Conservation (phyloP, 495 filamentous ascomycete species). For the Neurospora discreta region DNA sequence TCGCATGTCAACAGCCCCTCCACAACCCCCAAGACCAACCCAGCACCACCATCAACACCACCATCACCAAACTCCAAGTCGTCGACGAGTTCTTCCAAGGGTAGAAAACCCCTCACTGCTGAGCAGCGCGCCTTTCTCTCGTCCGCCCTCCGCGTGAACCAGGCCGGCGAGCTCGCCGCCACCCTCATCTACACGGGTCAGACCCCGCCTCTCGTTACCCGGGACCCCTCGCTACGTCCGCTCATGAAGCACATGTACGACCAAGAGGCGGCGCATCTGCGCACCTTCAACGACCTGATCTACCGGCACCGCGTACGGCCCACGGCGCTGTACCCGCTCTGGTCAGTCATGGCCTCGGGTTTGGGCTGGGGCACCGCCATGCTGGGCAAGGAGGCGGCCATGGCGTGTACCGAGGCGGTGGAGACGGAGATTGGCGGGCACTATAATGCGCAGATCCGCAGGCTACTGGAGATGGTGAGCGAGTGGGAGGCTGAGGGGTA, state of each 20-base stretch:
- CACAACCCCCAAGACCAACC: neutral
- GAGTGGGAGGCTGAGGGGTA: slow-evolving; percentile 55
- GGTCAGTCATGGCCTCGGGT: slow-evolving; percentile 72
- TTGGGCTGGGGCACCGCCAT: slow-evolving; percentile 82
- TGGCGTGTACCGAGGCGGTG: slow-evolving; percentile 97
- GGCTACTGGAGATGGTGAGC: slow-evolving; percentile 67
- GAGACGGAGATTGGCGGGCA: slow-evolving; percentile 96
- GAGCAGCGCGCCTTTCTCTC: slow-evolving; percentile 68
- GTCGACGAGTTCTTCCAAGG: slow-evolving; percentile 16
- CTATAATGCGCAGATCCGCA: slow-evolving; percentile 85
- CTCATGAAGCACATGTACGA: slow-evolving; percentile 98
- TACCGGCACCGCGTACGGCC: slow-evolving; percentile 85
- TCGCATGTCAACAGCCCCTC: slow-evolving; percentile 1
- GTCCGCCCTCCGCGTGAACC: slow-evolving; percentile 76
- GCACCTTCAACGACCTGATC: slow-evolving; percentile 73
- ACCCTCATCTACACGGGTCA: slow-evolving; percentile 79
- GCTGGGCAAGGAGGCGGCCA: slow-evolving; percentile 89
- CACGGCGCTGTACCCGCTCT: slow-evolving; percentile 87
- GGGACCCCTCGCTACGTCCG: slow-evolving; percentile 75
- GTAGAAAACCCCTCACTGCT: slow-evolving; percentile 47
- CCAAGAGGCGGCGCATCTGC: slow-evolving; percentile 81
- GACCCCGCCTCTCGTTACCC: slow-evolving; percentile 58
- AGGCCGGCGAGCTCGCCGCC: slow-evolving; percentile 81
- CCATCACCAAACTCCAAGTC: slow-evolving; percentile 4
- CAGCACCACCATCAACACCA: neutral